phyloP scores from a whole-genome alignment of 1,284 basidiomycete species.

The Malassezia furfur region DNA sequence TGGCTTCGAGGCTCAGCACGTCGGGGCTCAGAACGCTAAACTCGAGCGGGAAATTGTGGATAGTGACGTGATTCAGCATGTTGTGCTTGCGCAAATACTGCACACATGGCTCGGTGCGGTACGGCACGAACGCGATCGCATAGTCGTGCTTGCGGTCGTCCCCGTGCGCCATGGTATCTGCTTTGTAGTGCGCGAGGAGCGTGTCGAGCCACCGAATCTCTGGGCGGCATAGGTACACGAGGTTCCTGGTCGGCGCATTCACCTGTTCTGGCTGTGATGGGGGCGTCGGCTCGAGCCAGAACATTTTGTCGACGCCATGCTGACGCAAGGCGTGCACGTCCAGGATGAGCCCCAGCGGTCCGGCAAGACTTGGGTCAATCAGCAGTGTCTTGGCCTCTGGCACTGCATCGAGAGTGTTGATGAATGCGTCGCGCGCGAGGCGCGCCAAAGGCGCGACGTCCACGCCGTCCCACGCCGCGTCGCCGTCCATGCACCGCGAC shows the following conservation, averaged over 20 bases:
- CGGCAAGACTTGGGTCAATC: slow-evolving; percentile 74
- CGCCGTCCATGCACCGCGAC: background rate
- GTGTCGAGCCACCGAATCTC: slow-evolving; percentile 74
- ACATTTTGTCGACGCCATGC: slow-evolving; percentile 98
- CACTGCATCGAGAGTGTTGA: slow-evolving; percentile 28
- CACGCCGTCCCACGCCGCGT: slow-evolving; percentile 4
- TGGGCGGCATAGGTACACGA: slow-evolving; percentile 87
- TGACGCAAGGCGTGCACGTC: slow-evolving; percentile 88
- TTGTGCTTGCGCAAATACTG: slow-evolving; percentile 28
- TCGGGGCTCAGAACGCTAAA: slow-evolving; percentile 87
- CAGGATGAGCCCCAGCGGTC: slow-evolving; percentile 81
- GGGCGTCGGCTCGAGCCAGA: slow-evolving; percentile 69
- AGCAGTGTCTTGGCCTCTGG: slow-evolving; percentile 73
- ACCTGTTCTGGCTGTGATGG: slow-evolving; percentile 21
- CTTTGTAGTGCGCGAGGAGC: slow-evolving; percentile 55
- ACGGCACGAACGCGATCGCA: slow-evolving; percentile 79
- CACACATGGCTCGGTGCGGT: slow-evolving; percentile 66
- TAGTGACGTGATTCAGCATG: slow-evolving; percentile 21
- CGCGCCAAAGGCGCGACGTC: slow-evolving; percentile 18
- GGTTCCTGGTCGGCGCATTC: slow-evolving; percentile 71
- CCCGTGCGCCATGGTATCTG: background rate
- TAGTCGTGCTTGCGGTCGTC: slow-evolving; percentile 60
- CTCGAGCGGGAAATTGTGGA: slow-evolving; percentile 69
- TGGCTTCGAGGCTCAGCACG: slow-evolving; percentile 40
- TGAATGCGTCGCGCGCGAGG: slow-evolving; percentile 26